Evolutionary conservation across 805 yeast genomes (phyloP).

Genomic region (Teunomyces barrocoloradensis): DNA sequence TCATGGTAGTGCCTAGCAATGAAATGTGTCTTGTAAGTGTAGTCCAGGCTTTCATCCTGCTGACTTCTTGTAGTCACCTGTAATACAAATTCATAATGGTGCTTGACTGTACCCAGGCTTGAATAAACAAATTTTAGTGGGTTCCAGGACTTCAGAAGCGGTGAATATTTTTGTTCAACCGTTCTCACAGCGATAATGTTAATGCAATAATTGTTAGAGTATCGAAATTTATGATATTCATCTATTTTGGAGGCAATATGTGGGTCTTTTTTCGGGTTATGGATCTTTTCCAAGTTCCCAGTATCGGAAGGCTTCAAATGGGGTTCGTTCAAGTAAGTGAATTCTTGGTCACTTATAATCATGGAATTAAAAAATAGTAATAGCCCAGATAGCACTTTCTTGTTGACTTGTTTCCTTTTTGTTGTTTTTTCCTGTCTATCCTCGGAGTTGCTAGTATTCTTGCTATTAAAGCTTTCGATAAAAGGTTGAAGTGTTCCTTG

Average conservation of each 20-base stretch:
- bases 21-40: slow-evolving; percentile 33
- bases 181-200: slow-evolving; percentile 67
- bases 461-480: slow-evolving; percentile 71
- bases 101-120: slow-evolving; percentile 10
- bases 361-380: slow-evolving; percentile 74
- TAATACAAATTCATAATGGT: slow-evolving; percentile 48
- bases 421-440: slow-evolving; percentile 73
- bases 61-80: slow-evolving; percentile 36
- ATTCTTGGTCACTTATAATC: slow-evolving; percentile 58
- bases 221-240: slow-evolving; percentile 29
- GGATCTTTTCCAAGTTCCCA: slow-evolving; percentile 34
- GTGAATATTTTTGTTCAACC: slow-evolving; percentile 10
- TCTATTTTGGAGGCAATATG: neutral
- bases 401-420: slow-evolving; percentile 58
- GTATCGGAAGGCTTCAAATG: slow-evolving; percentile 37
- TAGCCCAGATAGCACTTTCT: slow-evolving; percentile 60
- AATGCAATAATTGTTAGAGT: slow-evolving; percentile 56
- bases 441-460: slow-evolving; percentile 67
- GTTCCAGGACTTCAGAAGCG: slow-evolving; percentile 14
- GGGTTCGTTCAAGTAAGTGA: slow-evolving; percentile 37
- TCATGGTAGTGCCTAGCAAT: slow-evolving; percentile 66
- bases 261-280: neutral
- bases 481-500: slow-evolving; percentile 74
- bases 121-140: slow-evolving; percentile 10
- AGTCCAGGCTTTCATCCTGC: slow-evolving; percentile 8